Evolutionary conservation across 306 rosid genomes (phyloP).

Genomic region (Acacia acuminata): DNA sequence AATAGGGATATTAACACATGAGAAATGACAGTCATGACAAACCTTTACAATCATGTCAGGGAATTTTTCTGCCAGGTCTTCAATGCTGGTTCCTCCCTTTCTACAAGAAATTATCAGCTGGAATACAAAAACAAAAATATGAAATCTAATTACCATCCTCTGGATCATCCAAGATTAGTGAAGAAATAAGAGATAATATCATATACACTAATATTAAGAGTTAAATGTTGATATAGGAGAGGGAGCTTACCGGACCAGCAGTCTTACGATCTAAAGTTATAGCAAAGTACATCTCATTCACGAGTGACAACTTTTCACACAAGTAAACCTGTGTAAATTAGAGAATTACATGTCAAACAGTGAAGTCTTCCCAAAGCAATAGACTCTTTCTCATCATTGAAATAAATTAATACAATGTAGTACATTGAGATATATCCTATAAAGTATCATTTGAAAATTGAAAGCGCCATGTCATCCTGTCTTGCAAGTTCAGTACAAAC

Average conservation of each 20-base stretch:
- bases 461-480: conserved; percentile 17
- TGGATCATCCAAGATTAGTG: conserved; percentile 3
- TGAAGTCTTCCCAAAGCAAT: conserved; percentile 1
- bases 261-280: conserved; percentile 88
- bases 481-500: neutral
- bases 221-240: conserved; percentile 26
- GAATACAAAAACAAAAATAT: conserved; percentile 2
- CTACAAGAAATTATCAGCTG: conserved; percentile 95
- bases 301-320: conserved; percentile 85
- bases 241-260: conserved; percentile 87
- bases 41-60: conserved; percentile 96
- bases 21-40: conserved; percentile 31
- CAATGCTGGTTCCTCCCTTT: conserved; percentile 99
- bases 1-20: conserved; percentile 18
- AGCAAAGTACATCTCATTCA: conserved; percentile 98
- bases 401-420: neutral
- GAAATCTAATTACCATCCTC: conserved; percentile 6
- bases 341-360: conserved; percentile 27
- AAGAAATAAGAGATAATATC: neutral
- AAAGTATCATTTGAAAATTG: conserved; percentile 3
- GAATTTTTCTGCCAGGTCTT: conserved; percentile 97
- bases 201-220: conserved; percentile 21
- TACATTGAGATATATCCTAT: neutral
- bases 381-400: neutral
- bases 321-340: conserved; percentile 71